Evolutionary conservation across 1,284 basidiomycete species (phyloP).

Genomic region (Cryptococcus maquisensis): DNA sequence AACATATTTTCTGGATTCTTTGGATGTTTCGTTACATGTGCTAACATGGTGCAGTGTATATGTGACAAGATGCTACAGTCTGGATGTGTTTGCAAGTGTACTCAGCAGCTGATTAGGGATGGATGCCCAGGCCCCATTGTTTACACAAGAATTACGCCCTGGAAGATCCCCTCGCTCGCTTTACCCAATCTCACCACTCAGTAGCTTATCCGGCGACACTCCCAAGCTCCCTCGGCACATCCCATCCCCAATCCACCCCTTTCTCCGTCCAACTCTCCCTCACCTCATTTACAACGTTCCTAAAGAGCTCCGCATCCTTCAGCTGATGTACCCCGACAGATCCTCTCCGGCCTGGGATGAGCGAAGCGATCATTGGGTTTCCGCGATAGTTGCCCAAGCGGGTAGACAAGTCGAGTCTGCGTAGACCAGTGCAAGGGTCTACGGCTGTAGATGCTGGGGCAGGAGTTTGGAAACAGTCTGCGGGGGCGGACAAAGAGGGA

Average conservation of each 20-base stretch:
- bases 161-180: no score
- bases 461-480: neutral
- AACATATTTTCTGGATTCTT: no score
- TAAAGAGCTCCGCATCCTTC: neutral
- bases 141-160: no score
- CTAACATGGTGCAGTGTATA: neutral
- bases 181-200: no score
- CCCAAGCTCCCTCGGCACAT: neutral
- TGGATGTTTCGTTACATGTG: no score
- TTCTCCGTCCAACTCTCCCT: neutral
- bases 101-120: no score
- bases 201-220: no score
- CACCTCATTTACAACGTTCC: neutral
- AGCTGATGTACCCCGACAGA: neutral
- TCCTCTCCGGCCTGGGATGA: neutral
- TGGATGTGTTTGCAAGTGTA: no score
- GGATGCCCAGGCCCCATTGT: no score
- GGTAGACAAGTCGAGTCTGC: conserved; percentile 1
- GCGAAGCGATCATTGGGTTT: neutral
- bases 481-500: neutral
- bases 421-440: conserved; percentile 11
- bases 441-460: neutral
- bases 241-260: neutral
- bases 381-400: neutral
- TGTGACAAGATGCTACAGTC: neutral